Conservation (phyloP, 345 rosid genomes). For the Crucihimalaya himalaica region DNA sequence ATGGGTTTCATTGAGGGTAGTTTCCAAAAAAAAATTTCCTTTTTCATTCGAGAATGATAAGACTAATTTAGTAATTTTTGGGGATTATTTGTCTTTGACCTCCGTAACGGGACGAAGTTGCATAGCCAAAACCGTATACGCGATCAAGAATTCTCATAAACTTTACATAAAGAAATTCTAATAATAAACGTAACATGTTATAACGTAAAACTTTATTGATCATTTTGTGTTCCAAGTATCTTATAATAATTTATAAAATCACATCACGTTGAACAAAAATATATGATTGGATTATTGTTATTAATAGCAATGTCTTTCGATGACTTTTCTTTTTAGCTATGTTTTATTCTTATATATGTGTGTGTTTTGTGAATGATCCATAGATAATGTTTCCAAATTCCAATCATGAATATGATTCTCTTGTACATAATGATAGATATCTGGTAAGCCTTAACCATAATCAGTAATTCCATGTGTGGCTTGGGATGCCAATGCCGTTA, state of each 20-base stretch:
- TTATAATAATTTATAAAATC: neutral
- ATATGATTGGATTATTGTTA: neutral
- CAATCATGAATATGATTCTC: constrained; percentile 9
- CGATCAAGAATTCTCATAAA: neutral
- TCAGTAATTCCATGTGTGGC: constrained; percentile 23
- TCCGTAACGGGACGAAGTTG: neutral
- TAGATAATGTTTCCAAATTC: constrained; percentile 6
- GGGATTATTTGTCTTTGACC: neutral
- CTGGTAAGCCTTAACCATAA: neutral
- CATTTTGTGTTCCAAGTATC: neutral
- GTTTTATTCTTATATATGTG: neutral
- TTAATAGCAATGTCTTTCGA: neutral
- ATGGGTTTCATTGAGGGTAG: neutral
- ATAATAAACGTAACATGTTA: neutral
- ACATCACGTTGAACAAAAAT: neutral
- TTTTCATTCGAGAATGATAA: neutral
- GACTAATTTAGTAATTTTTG: neutral
- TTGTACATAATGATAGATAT: neutral
- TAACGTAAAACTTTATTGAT: neutral
- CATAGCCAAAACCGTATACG: neutral
- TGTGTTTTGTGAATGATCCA: neutral
- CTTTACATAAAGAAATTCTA: neutral
- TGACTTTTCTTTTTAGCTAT: neutral
- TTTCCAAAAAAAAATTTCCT: neutral
- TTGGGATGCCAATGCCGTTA: constrained; percentile 22